A percentile compares a stretch with the other conserved stretches of the same genome.
Evolutionary conservation across 345 rosid species (phyloP).

Genomic region (Gynandropsis gynandra): DNA sequence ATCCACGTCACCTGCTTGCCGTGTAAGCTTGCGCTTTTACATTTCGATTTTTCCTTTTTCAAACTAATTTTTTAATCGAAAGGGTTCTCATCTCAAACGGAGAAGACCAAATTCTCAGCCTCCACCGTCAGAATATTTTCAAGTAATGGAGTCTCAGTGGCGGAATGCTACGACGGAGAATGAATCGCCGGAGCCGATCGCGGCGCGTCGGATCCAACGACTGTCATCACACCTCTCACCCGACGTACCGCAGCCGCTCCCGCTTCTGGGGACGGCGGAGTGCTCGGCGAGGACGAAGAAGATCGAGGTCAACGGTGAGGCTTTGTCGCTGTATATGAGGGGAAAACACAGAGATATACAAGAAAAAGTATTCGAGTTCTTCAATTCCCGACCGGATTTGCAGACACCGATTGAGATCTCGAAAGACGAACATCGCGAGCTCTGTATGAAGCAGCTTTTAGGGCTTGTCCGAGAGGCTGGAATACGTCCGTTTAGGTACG

Average conservation of each 20-base stretch:
- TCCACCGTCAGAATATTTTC: neutral
- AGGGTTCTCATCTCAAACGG: neutral
- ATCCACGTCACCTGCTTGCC: constrained; percentile 22
- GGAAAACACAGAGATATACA: constrained; percentile 78
- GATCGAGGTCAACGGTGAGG: constrained; percentile 41
- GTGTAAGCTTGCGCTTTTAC: constrained; percentile 13
- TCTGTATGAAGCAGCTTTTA: constrained; percentile 76
- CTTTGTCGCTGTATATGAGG: constrained; percentile 51
- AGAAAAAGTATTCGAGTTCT: constrained; percentile 57
- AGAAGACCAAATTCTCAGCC: neutral
- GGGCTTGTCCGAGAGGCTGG: constrained; percentile 78
- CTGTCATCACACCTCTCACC: constrained; percentile 52
- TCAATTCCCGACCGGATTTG: constrained; percentile 64
- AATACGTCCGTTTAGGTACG: constrained; percentile 56
- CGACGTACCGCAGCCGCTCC: neutral
- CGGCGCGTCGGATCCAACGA: constrained; percentile 50
- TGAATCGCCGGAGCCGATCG: constrained; percentile 17
- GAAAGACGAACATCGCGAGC: constrained; percentile 67
- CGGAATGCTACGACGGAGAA: constrained; percentile 24
- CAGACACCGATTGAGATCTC: constrained; percentile 89
- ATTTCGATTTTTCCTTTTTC: neutral
- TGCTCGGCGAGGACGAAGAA: constrained; percentile 44
- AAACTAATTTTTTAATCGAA: neutral
- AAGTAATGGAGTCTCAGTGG: constrained; percentile 22
- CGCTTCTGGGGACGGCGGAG: constrained; percentile 28